Base-by-base conservation (phyloP, 768 basidiomycete genomes). In the Suillus fuscotomentosus region DNA sequence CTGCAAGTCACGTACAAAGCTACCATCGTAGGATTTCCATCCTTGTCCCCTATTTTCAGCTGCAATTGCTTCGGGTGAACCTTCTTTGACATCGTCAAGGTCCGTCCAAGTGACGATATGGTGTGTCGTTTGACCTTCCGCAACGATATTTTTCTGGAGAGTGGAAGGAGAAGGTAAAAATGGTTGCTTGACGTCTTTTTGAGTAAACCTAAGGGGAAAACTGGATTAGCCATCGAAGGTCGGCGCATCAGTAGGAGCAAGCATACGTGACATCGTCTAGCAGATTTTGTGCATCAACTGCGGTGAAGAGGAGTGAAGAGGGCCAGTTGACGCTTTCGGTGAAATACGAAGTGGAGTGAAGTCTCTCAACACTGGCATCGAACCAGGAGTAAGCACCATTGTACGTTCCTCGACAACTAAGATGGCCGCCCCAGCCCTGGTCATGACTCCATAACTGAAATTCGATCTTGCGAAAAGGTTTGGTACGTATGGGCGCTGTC, bases 381-480 rank as follows among this genome's bases (percentile, higher is more conserved):
- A 61, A 61, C 60, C 60, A 61, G n/a, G 60, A 48, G 34, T 22
- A 61, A 54, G 60, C 34, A 1, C 60, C 31, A 17, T 61, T 42
- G 13, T 61, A 55, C 31, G 48, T 61, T 38, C 39, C 60, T 36
- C 2, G 60, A 61, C 15, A 34, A n/a, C 7, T 14, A 6, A 14
- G 11, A 3, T 36, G 31, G 34, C n/a, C 31, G 15, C 36, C 43
- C 60, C 60, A 55, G 39, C 60, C 48, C 20, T 61, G 60, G 20
- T 61, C 60, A 10, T 61, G 57, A n/a, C 63, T 53, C 60, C 63
- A 64, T 17, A 64, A 47, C 50, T 64, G 59, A 39, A 64, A 64
- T 50, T 61, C 60, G 13, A 61, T 42, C 48, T 22, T 65, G 31
- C 53, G 53, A n/a, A 54, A 54, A 13, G 31, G 48, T 24, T 61